Evolutionary conservation across 257 asterid species (phyloP), one percentile per base, ranked within the genome.

Genomic region (Ophiorrhiza pumila): DNA sequence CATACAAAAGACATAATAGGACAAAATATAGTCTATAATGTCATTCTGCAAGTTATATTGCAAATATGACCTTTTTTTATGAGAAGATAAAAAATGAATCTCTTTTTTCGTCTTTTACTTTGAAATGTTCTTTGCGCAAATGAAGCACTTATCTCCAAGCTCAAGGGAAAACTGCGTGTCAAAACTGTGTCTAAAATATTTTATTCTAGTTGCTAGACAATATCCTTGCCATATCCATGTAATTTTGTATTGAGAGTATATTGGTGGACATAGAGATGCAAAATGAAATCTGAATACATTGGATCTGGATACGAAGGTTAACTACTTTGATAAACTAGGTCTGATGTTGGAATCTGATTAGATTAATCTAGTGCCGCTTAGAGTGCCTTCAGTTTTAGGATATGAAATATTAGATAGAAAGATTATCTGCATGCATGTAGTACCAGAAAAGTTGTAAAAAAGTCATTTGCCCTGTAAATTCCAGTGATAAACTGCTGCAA

Each of bases 261-360:
- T 5, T 60, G 25, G 22, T 60, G 45, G 67, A 17, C 46, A 15
- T 32, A 31, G 20, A 31, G 53, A 34, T 61, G 46, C 20, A n/a
- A 10, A 17, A 17, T 61, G 67, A 61, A 55, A 23, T 55, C 60
- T 55, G n/a, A 15, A 32, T 10, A 55, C n/a, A 2, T n/a, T n/a
- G 11, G 17, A 0, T 50, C 20, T 50, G 25, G 45, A n/a, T 17
- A 18, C 17, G 14, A 18, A 5, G 27, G 14, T 18, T 59, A 17
- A 8, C 42, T 35, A 61, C 46, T 34, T 34, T 7, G 27, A 17
- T 61, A 18, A 35, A 18, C 5, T 61, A 27, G 27, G 67, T 17
- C 45, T 61, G n/a, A 18, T n/a, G 39, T 12, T 61, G 67, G n/a
- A n/a, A n/a, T n/a, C n/a, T n/a, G n/a, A 61, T 17, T 61, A 61